Base-by-base conservation (phyloP, 1,139 yeast species). In the Kodamaea ohmeri region DNA sequence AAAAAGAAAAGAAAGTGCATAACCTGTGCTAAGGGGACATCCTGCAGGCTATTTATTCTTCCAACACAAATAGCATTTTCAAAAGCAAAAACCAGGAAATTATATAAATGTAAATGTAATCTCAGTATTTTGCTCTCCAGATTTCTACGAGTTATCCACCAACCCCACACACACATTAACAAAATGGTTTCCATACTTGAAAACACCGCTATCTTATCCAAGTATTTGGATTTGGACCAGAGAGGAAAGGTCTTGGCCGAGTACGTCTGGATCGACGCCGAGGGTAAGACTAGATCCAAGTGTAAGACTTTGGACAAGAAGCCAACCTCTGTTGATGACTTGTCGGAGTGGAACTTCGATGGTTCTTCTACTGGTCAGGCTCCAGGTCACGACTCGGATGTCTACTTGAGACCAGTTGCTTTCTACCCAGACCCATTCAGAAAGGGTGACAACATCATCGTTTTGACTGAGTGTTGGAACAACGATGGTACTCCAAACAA, bases 331-430 rank as follows among this genome's bases (percentile, higher is more conserved):
- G 74, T 87, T 41, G 94, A 86, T 48, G 96, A 92, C 59, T 76
- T 92, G 53, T 97, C 97, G 52, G 97, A 90, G 68, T 92, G 98
- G 98, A 92, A 92, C 78, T 92, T 92, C 58, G 98, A 92, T 65
- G 98, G 98, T 67, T 90, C 97, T 34, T 89, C 97, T 24, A 92
- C 98, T 38, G 92, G 88, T 51, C 98, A 92, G 75, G 98, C 98
- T 42, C 97, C 97, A 57, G 98, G 98, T 53, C 83, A 86, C 65
- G 92, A 92, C 73, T 89, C 97, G 37, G 98, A 92, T 63, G 79
- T 92, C 48, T 89, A 88, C 67, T 75, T 92, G 59, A 83, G 96
- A 68, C 98, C 98, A 15, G 95, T 79, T 51, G 88, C 97, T 42
- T 84, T 73, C 66, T 92, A 88, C 79, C 83, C 89, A 45, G 98